phyloP scores from a whole-genome alignment of 2,329 filamentous ascomycete genomes.

The Xenosphaeropsis pyriputrescens region DNA sequence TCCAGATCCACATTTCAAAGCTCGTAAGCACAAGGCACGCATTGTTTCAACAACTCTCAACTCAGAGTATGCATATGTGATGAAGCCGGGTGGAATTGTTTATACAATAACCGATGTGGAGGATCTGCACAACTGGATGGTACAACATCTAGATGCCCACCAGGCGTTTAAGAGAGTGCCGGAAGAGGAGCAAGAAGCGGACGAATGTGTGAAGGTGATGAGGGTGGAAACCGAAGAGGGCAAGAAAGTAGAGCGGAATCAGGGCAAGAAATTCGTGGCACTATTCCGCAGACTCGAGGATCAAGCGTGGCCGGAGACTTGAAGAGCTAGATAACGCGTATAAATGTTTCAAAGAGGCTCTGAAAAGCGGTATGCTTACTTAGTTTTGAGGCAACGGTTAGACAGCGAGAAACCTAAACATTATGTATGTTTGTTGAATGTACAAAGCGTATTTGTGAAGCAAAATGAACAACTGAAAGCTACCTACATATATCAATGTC shows the following conservation, averaged over 20 bases:
- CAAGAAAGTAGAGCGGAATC: conserved; percentile 88
- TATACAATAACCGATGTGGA: conserved; percentile 98
- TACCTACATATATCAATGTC: no score
- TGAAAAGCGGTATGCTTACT: no score
- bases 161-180: conserved; percentile 64
- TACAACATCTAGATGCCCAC: conserved; percentile 66
- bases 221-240: conserved; percentile 83
- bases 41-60: conserved; percentile 83
- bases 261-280: conserved; percentile 81
- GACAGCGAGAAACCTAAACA: no score
- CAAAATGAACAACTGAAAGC: no score
- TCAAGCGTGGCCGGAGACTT: conserved; percentile 33
- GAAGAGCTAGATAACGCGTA: conserved; percentile 3
- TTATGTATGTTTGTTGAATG: no score
- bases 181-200: conserved; percentile 50
- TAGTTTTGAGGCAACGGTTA: no score
- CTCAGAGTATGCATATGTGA: conserved; percentile 82
- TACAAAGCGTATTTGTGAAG: no score
- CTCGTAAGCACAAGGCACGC: conserved; percentile 88
- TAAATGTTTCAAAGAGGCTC: no score
- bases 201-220: conserved; percentile 64
- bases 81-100: conserved; percentile 70
- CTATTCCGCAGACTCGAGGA: conserved; percentile 63
- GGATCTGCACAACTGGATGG: conserved; percentile 89
- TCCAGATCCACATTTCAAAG: conserved; percentile 96